Conservation (phyloP, 1,284 basidiomycete genomes). For the Pulveroboletus sp. region DNA sequence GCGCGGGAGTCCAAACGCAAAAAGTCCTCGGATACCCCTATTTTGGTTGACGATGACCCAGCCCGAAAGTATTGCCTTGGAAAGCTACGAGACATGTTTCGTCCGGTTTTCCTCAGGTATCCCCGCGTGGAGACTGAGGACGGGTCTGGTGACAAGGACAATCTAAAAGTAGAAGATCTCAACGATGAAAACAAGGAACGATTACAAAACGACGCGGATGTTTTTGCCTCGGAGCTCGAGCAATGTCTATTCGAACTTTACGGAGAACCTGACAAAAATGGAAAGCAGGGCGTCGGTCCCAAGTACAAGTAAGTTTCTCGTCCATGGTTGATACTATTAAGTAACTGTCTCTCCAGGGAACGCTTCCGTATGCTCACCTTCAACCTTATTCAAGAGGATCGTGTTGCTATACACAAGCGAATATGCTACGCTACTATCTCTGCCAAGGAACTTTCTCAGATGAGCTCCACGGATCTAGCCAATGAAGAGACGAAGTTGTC, state of each 20-base stretch:
- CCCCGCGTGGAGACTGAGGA: slow-evolving; percentile 39
- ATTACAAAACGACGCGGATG: slow-evolving; percentile 50
- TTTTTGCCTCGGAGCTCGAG: slow-evolving; percentile 67
- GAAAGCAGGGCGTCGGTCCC: slow-evolving; percentile 58
- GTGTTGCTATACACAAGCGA: slow-evolving; percentile 68
- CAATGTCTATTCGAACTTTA: slow-evolving; percentile 67
- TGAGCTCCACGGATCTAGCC: slow-evolving; percentile 83
- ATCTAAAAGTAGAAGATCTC: slow-evolving; percentile 40
- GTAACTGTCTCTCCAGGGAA: slow-evolving; percentile 47
- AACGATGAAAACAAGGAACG: slow-evolving; percentile 56
- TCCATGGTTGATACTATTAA: slow-evolving; percentile 2
- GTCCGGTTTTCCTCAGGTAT: slow-evolving; percentile 64
- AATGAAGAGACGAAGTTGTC: slow-evolving; percentile 78
- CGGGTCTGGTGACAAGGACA: slow-evolving; percentile 27
- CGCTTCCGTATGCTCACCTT: slow-evolving; percentile 81
- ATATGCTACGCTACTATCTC: slow-evolving; percentile 64
- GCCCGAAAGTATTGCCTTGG: slow-evolving; percentile 71
- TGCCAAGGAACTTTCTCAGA: slow-evolving; percentile 68
- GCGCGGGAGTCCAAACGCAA: slow-evolving; percentile 44
- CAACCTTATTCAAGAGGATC: slow-evolving; percentile 74
- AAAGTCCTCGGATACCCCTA: slow-evolving; percentile 35
- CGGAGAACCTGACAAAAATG: slow-evolving; percentile 71
- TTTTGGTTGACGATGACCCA: slow-evolving; percentile 56
- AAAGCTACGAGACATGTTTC: slow-evolving; percentile 67
- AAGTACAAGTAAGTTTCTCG: slow-evolving; percentile 73